These are phyloP conservation scores for Astrocystis sublimbata DNA, from an alignment of 495 filamentous ascomycete genomes.

Conservation along the genomic window DNA sequence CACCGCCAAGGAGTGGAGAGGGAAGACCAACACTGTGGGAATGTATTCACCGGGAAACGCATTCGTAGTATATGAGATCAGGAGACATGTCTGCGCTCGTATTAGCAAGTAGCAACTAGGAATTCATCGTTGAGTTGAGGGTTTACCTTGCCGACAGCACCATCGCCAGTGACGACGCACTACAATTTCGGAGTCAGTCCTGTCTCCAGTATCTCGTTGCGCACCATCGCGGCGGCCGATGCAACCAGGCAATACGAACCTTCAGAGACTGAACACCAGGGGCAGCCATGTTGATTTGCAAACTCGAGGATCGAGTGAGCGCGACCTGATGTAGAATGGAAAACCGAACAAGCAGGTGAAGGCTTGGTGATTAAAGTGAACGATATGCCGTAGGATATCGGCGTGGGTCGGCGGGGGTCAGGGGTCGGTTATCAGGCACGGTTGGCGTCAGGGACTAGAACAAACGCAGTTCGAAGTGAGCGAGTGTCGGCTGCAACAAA, in stretches of 20 bases:
- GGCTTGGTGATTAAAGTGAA: constrained; percentile 1
- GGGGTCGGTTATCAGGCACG: constrained; percentile 12
- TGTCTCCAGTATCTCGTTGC: constrained; percentile 10
- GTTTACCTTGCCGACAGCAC: constrained; percentile 94
- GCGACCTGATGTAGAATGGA: constrained; percentile 8
- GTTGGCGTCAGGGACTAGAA: constrained; percentile 17
- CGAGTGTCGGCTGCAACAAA: constrained; percentile 34
- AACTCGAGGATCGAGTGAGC: constrained; percentile 16
- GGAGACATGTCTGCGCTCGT: constrained; percentile 83
- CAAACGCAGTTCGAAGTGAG: constrained; percentile 15
- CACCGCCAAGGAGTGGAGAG: constrained; percentile 11
- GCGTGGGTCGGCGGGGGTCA: constrained; percentile 13
- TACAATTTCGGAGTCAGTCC: constrained; percentile 42
- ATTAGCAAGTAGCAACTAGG: constrained; percentile 31
- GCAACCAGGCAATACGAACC: constrained; percentile 39
- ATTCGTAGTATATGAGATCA: constrained; percentile 99
- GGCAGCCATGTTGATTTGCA: constrained; percentile 51
- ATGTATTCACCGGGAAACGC: constrained; percentile 99
- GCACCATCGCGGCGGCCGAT: not conserved
- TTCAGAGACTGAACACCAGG: constrained; percentile 59
- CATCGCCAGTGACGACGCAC: constrained; percentile 99
- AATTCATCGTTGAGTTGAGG: constrained; percentile 14
- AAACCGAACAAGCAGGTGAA: constrained; percentile 3
- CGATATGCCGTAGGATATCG: constrained; percentile 11
- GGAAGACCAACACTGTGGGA: constrained; percentile 94